Evolutionary conservation across 192 early-diverging fungal genomes (phyloP).

Genomic region (Backusella morwellensis): DNA sequence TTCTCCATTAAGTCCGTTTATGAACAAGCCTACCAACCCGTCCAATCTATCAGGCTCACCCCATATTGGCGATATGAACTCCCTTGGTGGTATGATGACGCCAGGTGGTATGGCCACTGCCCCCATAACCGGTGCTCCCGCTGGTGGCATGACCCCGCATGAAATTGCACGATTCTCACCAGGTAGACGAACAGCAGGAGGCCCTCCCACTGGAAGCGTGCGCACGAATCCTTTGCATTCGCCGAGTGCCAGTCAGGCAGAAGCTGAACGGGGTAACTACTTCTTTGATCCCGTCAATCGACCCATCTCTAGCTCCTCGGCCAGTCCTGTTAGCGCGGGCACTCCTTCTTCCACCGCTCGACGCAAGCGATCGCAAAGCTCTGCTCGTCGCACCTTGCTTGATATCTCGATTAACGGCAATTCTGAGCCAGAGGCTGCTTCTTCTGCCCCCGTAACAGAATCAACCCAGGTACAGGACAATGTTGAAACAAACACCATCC

Average conservation of each 20-base stretch:
- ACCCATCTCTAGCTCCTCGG: neutral
- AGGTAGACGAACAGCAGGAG: slow-evolving; percentile 8
- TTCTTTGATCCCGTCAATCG: slow-evolving; percentile 13
- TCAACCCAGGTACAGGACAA: neutral
- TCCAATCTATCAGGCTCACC: neutral
- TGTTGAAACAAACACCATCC: neutral
- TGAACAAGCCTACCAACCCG: neutral
- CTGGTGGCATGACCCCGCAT: neutral
- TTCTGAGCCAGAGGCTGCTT: neutral
- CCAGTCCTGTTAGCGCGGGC: neutral
- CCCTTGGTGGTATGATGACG: neutral
- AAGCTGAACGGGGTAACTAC: slow-evolving; percentile 15
- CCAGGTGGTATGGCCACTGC: neutral
- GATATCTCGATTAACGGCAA: neutral
- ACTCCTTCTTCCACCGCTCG: neutral
- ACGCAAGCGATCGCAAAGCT: neutral
- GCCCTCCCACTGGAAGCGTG: neutral
- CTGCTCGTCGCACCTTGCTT: neutral
- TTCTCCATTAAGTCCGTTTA: slow-evolving; percentile 40
- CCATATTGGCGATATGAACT: neutral
- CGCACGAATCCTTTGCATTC: slow-evolving; percentile 2
- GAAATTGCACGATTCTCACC: slow-evolving; percentile 2
- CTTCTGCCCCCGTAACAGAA: neutral
- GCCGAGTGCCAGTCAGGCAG: neutral
- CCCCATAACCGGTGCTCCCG: neutral